Conservation (phyloP, 2,329 filamentous ascomycete genomes). For the Cytospora piceae region DNA sequence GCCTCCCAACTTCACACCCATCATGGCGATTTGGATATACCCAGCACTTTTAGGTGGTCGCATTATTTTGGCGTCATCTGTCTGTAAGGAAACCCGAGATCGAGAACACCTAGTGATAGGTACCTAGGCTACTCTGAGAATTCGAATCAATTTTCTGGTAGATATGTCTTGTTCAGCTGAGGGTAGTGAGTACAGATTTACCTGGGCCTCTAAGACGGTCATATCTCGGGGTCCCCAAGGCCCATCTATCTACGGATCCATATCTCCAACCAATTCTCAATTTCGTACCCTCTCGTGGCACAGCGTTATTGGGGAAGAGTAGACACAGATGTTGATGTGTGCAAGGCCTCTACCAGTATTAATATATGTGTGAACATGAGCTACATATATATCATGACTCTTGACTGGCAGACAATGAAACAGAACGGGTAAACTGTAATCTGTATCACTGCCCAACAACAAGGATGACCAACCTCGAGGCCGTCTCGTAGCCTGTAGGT, state of each 20-base stretch:
- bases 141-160: not conserved
- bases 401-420: not conserved
- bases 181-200: not conserved
- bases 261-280: not conserved
- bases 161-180: not conserved
- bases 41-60: not conserved
- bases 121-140: no score
- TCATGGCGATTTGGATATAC: no score
- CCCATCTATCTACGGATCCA: not conserved
- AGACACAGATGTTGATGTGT: not conserved
- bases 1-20: not conserved
- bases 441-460: conserved; percentile 4
- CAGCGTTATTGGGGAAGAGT: conserved; percentile 9
- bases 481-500: not conserved
- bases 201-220: conserved; percentile 1
- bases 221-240: conserved; percentile 13
- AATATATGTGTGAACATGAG: not conserved
- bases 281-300: conserved; percentile 13
- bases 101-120: not conserved
- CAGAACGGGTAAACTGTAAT: not conserved
- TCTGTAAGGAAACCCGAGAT: not conserved
- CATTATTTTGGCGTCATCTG: not conserved
- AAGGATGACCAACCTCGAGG: conserved; percentile 1
- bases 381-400: not conserved
- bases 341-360: not conserved